Conservation (phyloP, 805 yeast genomes). For the Saccharomyces mikatae region DNA sequence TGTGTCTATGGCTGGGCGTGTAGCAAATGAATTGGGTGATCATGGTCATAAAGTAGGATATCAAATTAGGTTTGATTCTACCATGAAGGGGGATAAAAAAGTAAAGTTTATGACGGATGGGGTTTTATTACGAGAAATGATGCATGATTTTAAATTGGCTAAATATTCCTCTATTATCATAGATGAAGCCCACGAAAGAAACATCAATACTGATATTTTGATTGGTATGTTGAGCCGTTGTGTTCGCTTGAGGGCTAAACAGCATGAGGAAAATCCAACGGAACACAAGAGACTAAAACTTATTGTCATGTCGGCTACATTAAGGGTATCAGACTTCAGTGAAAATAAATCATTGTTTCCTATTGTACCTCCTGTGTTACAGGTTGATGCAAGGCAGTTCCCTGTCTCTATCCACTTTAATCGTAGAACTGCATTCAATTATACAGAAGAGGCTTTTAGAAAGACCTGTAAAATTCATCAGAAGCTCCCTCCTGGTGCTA, state of each 20-base stretch:
- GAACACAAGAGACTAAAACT: constrained; percentile 61
- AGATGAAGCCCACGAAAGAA: constrained; percentile 98
- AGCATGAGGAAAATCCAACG: constrained; percentile 39
- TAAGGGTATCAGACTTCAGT: constrained; percentile 87
- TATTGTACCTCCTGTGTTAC: constrained; percentile 75
- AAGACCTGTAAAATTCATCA: constrained; percentile 84
- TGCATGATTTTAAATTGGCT: constrained; percentile 70
- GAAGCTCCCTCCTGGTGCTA: constrained; percentile 87
- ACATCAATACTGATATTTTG: constrained; percentile 88
- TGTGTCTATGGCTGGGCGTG: constrained; percentile 82
- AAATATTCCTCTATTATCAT: constrained; percentile 82
- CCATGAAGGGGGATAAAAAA: constrained; percentile 54
- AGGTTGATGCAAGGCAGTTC: constrained; percentile 86
- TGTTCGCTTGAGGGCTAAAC: constrained; percentile 57
- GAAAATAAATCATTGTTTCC: constrained; percentile 66
- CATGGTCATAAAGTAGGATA: constrained; percentile 65
- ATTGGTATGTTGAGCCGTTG: constrained; percentile 92
- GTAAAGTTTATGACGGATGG: constrained; percentile 92
- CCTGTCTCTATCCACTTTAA: constrained; percentile 92
- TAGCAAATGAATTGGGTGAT: constrained; percentile 64
- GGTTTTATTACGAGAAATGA: constrained; percentile 86
- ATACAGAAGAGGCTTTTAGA: constrained; percentile 75
- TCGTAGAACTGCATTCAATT: constrained; percentile 66
- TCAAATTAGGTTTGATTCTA: constrained; percentile 75
- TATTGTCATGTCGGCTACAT: constrained; percentile 94